These are phyloP conservation scores for Aspergillus fumigatiaffinis DNA, from an alignment of 2,329 filamentous ascomycete species.

Conservation along the genomic window DNA sequence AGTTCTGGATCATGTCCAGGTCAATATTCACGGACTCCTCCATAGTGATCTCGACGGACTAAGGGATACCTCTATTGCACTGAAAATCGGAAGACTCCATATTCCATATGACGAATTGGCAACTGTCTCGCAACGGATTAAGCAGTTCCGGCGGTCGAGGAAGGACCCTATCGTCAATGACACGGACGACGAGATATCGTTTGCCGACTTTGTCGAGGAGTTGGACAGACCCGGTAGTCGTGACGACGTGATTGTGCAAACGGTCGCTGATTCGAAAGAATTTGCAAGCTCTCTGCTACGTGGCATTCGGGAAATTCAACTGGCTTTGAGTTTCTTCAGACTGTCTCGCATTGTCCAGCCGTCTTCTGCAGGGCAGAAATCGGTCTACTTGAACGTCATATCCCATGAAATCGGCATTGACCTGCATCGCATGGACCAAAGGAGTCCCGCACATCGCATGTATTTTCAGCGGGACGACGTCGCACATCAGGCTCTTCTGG, in stretches of 20 bases:
- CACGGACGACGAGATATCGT: conserved; percentile 56
- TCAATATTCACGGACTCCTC: conserved; percentile 89
- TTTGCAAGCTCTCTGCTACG: conserved; percentile 85
- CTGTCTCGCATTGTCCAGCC: conserved; percentile 74
- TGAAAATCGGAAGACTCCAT: conserved; percentile 88
- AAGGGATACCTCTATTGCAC: conserved; percentile 79
- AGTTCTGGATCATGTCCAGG: conserved; percentile 77
- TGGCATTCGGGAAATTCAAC: conserved; percentile 93
- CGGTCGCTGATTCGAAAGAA: conserved; percentile 87
- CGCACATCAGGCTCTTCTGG: conserved; percentile 88
- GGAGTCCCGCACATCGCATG: conserved; percentile 94
- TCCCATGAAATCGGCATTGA: conserved; percentile 97
- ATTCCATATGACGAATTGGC: conserved; percentile 84
- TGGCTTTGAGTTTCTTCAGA: conserved; percentile 86
- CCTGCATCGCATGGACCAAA: conserved; percentile 83
- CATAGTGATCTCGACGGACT: conserved; percentile 82
- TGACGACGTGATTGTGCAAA: conserved; percentile 68
- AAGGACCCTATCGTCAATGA: conserved; percentile 39
- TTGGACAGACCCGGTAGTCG: conserved; percentile 63
- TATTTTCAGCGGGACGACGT: conserved; percentile 92
- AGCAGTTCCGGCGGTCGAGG: conserved; percentile 31
- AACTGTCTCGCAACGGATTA: conserved; percentile 36
- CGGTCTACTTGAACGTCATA: conserved; percentile 77
- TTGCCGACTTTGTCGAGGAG: conserved; percentile 72
- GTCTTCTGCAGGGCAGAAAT: conserved; percentile 62